phyloP scores from a whole-genome alignment of 768 basidiomycete species.

The Pleurotus cornucopiae region DNA sequence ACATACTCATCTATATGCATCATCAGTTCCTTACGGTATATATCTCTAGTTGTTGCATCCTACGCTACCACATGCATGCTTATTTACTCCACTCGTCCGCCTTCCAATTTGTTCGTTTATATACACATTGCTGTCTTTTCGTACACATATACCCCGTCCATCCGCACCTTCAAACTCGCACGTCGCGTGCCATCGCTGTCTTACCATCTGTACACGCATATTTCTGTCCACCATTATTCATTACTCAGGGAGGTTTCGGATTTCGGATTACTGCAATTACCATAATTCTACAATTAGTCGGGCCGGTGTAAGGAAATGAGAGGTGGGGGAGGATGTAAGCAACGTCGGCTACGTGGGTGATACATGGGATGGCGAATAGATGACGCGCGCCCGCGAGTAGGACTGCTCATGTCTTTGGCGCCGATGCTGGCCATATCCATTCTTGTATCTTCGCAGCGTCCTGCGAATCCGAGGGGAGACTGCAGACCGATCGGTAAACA shows the following conservation, averaged over 20 bases:
- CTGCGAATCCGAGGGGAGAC: constrained; percentile 67
- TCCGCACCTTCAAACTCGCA: background rate
- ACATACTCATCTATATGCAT: background rate
- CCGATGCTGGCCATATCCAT: constrained; percentile 67
- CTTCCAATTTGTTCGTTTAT: background rate
- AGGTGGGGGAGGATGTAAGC: no score
- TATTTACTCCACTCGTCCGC: background rate
- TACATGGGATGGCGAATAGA: background rate
- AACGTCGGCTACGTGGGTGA: no score
- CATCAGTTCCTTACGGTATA: background rate
- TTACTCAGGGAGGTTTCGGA: background rate
- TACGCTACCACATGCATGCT: background rate
- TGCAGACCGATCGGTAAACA: constrained; percentile 21
- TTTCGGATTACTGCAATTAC: constrained; percentile 6
- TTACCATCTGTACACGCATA: constrained; percentile 8
- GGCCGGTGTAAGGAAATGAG: background rate
- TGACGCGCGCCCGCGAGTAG: background rate
- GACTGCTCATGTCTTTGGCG: constrained; percentile 1
- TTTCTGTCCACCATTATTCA: background rate
- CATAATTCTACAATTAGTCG: constrained; percentile 7
- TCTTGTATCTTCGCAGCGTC: constrained; percentile 59
- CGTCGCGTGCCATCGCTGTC: background rate
- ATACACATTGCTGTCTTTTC: constrained; percentile 1
- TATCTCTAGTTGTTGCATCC: constrained; percentile 4
- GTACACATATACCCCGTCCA: background rate